These are phyloP conservation scores for Podosphaera fusca DNA, from an alignment of 2,329 filamentous ascomycete genomes.

Conservation along the genomic window DNA sequence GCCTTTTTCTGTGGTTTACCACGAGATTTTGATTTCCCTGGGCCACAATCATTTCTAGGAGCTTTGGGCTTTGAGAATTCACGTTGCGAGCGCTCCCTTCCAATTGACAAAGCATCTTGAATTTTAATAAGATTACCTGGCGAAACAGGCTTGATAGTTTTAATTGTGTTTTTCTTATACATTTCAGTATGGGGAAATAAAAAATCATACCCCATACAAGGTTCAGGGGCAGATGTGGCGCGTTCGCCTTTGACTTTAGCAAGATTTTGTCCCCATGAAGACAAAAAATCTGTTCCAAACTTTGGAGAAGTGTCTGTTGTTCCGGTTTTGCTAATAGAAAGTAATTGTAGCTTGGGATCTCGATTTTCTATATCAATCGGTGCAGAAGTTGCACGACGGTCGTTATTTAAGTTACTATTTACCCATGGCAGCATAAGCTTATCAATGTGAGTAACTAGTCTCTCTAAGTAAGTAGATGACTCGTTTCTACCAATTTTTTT, in stretches of 20 bases:
- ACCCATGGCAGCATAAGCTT: conserved; percentile 25
- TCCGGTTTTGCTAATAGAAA: conserved; percentile 12
- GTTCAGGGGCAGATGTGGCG: conserved; percentile 15
- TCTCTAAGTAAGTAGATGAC: conserved; percentile 27
- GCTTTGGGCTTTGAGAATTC: neutral
- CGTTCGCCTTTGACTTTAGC: conserved; percentile 8
- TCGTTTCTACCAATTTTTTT: conserved; percentile 12
- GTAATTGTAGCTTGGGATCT: conserved; percentile 5
- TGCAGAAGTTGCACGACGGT: conserved; percentile 23
- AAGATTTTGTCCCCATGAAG: neutral
- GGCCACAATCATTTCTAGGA: neutral
- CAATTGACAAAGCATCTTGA: neutral
- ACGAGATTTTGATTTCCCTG: too few relatives aligned
- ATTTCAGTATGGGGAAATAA: neutral
- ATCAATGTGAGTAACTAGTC: conserved; percentile 36
- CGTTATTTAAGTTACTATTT: conserved; percentile 5
- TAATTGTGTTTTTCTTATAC: conserved; percentile 10
- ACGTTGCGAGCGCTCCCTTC: neutral
- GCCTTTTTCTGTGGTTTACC: too few relatives aligned
- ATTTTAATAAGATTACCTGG: neutral
- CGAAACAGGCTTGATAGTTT: conserved; percentile 9
- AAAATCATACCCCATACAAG: conserved; percentile 4
- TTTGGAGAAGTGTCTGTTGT: conserved; percentile 8
- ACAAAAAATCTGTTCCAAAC: neutral
- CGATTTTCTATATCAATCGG: conserved; percentile 14